Conservation (phyloP, 768 basidiomycete genomes). For the Suillus fuscotomentosus region DNA sequence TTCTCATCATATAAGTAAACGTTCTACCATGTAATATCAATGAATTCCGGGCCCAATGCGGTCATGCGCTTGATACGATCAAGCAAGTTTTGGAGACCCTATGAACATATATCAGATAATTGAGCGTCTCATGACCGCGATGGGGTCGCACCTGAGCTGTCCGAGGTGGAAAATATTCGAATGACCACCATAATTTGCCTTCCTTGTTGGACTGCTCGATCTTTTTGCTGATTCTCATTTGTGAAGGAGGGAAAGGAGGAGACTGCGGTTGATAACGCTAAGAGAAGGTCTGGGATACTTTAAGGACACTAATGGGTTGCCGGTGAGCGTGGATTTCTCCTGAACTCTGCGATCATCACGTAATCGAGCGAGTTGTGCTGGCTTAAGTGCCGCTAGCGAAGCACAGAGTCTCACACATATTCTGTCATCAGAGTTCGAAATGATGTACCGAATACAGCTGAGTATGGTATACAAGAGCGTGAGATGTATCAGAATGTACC, state of each 20-base stretch:
- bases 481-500: not conserved
- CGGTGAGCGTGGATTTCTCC: conserved; percentile 1
- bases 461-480: conserved; percentile 1
- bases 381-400: not conserved
- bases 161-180: conserved; percentile 96
- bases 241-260: conserved; percentile 18
- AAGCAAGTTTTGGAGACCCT: conserved; percentile 81
- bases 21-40: conserved; percentile 91
- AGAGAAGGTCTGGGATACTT: conserved; percentile 10
- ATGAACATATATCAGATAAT: conserved; percentile 3
- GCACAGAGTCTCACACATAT: not conserved
- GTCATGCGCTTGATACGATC: conserved; percentile 99
- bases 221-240: conserved; percentile 95
- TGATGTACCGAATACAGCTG: not conserved
- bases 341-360: not conserved
- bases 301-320: too few species aligned
- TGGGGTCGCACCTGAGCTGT: conserved; percentile 75
- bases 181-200: conserved; percentile 94
- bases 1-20: conserved; percentile 4
- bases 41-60: conserved; percentile 91
- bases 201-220: conserved; percentile 83
- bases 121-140: not conserved
- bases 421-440: not conserved
- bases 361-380: conserved; percentile 2
- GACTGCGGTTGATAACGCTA: conserved; percentile 22